These are phyloP conservation scores for Hyaloraphidium curvatum DNA, from an alignment of 192 early-diverging fungal genomes.

Conservation along the genomic window DNA sequence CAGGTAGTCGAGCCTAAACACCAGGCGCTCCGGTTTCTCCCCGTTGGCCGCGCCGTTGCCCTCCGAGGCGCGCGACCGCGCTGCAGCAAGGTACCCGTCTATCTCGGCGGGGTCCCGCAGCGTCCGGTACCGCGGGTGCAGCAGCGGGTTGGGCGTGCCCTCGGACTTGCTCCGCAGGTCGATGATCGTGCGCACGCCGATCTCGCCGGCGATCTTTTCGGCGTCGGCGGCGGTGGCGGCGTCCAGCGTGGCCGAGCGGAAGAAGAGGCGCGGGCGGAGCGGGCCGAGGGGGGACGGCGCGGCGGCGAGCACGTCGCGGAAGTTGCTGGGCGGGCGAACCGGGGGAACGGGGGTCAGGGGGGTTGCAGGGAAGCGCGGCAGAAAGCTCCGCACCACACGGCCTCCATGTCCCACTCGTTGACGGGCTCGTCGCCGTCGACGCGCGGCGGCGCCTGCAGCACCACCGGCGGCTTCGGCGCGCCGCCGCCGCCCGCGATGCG, in stretches of 20 bases:
- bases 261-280: conserved; percentile 17
- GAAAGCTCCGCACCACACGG: too few species aligned
- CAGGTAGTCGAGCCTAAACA: background rate
- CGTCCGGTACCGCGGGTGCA: background rate
- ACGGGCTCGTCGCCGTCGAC: too few species aligned
- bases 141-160: conserved; percentile 11
- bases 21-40: background rate
- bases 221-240: conserved; percentile 21
- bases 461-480: too few species aligned
- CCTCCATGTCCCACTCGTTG: too few species aligned
- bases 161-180: conserved; percentile 24
- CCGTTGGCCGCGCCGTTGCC: background rate
- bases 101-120: background rate
- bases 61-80: background rate
- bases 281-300: too few species aligned
- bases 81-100: background rate
- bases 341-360: too few species aligned
- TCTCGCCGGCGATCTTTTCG: conserved; percentile 18
- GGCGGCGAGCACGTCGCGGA: too few species aligned
- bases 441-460: too few species aligned
- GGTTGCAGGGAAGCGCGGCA: too few species aligned
- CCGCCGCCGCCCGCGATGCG: too few species aligned
- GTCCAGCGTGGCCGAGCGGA: conserved; percentile 23
- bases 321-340: too few species aligned
- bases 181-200: conserved; percentile 28